Percentiles rank a stretch among this genome's conserved stretches.
These are phyloP conservation scores for Aspergillus clavatus DNA, from an alignment of 2,329 filamentous ascomycete genomes.

Conservation along the genomic window DNA sequence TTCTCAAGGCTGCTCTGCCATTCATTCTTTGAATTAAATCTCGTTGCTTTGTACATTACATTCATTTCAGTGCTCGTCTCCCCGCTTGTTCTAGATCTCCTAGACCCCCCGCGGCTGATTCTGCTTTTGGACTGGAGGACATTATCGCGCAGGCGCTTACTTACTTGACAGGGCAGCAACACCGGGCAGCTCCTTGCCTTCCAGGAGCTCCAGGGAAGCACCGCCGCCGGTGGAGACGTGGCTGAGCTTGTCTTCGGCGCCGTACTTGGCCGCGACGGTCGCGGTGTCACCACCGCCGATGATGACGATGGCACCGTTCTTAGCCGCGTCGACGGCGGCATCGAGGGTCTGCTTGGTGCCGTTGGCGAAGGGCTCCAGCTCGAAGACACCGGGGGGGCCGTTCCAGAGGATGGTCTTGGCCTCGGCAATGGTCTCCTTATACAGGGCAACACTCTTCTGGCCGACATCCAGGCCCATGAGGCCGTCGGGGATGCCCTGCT, in stretches of 20 bases:
- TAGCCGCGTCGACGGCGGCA: slow-evolving; percentile 73
- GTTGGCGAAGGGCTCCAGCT: slow-evolving; percentile 88
- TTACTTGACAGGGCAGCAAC: slow-evolving; percentile 82
- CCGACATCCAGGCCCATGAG: slow-evolving; percentile 98
- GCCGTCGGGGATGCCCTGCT: slow-evolving; percentile 86
- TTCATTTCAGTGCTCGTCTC: slow-evolving; percentile 16
- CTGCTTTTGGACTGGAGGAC: slow-evolving; percentile 7
- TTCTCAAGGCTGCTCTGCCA: slow-evolving; percentile 14
- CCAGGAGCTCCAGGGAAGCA: slow-evolving; percentile 89
- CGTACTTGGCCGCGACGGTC: slow-evolving; percentile 95
- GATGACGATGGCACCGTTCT: slow-evolving; percentile 90
- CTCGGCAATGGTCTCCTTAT: slow-evolving; percentile 78
- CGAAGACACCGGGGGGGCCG: slow-evolving; percentile 93
- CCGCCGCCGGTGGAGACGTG: slow-evolving; percentile 97
- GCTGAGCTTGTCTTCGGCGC: slow-evolving; percentile 92
- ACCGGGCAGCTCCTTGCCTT: slow-evolving; percentile 96
- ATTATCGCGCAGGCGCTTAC: slow-evolving; percentile 37
- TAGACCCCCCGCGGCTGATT: background rate
- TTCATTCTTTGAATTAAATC: slow-evolving; percentile 17
- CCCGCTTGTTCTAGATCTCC: background rate
- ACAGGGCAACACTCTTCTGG: slow-evolving; percentile 79
- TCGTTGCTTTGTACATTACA: slow-evolving; percentile 36
- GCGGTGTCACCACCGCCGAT: slow-evolving; percentile 98
- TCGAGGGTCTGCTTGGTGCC: slow-evolving; percentile 92
- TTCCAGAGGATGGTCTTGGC: slow-evolving; percentile 99